Conservation (phyloP, 176 grass and related monocot genomes). For the Elaeis guineensis region DNA sequence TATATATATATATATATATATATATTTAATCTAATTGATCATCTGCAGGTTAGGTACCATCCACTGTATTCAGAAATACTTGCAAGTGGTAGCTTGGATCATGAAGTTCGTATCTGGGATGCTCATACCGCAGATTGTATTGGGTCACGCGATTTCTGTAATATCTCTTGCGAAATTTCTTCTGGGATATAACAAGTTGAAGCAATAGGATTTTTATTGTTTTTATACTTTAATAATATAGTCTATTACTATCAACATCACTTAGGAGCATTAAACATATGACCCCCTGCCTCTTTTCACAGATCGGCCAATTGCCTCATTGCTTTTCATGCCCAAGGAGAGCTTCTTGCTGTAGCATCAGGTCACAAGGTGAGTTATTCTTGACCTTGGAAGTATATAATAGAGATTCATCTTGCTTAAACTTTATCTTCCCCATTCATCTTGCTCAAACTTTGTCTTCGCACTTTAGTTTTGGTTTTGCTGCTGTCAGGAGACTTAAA, state of each 20-base stretch:
- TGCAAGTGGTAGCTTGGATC: slow-evolving; percentile 96
- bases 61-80: slow-evolving; percentile 87
- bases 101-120: slow-evolving; percentile 98
- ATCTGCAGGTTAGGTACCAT: slow-evolving; percentile 85
- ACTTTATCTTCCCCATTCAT: not conserved
- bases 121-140: slow-evolving; percentile 76
- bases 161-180: slow-evolving; percentile 28
- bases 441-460: not conserved
- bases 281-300: not conserved
- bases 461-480: slow-evolving; percentile 8
- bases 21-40: slow-evolving; percentile 12
- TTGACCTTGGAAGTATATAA: not conserved
- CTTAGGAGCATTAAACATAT: not conserved
- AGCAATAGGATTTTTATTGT: slow-evolving; percentile 9
- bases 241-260: too few species aligned
- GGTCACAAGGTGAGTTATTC: slow-evolving; percentile 79
- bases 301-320: slow-evolving; percentile 99
- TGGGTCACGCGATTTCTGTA: slow-evolving; percentile 76
- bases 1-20: too few species aligned
- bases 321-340: slow-evolving; percentile 95
- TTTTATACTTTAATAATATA: slow-evolving; percentile 3
- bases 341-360: slow-evolving; percentile 92
- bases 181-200: not conserved
- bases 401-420: too few species aligned
- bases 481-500: slow-evolving; percentile 10